Evolutionary conservation across 2,329 filamentous ascomycete genomes (phyloP), one percentile per base, ranked within the genome.

Genomic region (Aspergillus pseudoterreus): DNA sequence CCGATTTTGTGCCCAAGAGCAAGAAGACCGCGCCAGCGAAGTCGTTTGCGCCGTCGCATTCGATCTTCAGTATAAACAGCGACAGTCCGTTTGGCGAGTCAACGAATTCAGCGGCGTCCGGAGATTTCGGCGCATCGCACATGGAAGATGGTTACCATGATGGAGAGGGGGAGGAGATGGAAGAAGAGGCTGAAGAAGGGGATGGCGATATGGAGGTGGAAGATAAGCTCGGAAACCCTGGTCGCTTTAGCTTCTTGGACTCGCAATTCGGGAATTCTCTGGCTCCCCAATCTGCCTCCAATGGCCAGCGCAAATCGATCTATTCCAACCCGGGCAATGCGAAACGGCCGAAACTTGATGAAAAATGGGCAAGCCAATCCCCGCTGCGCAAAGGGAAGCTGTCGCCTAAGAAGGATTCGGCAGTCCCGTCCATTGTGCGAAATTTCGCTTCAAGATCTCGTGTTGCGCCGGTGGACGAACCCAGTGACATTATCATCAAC

Each of bases 401-500:
- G 14, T 68, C 63, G 10, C 68, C 63, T 35, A 74, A 74, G 56
- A 79, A 79, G 44, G 79, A 83, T 8, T 84, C 85, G 47, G 82
- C 83, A 42, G 87, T 90, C 63, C 80, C 84, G 4, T 75, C 81
- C 6, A 83, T 95, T 53, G 88, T 89, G 27, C 88, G 86, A 65
- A 85, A 86, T 54, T 71, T 92, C 9, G 85, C 76, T 66, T 75
- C 68, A 66, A 82, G 66, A 69, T 78, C 71, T 41, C 80, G 80
- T 33, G 75, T 81, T 32, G 82, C 87, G 1, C 63, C 72, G 15
- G 75, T 95, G 43, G 77, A 78, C 4, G 92, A 96, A 70, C 75
- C 85, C 1, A 83, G 86, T 54, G 78, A 85, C 43, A 70, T 95
- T 17, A 83, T 96, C 43, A 72, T 95, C 32, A 78, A 82, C 45